Base-by-base conservation (phyloP, 768 basidiomycete genomes). In the Ramaria sp. region DNA sequence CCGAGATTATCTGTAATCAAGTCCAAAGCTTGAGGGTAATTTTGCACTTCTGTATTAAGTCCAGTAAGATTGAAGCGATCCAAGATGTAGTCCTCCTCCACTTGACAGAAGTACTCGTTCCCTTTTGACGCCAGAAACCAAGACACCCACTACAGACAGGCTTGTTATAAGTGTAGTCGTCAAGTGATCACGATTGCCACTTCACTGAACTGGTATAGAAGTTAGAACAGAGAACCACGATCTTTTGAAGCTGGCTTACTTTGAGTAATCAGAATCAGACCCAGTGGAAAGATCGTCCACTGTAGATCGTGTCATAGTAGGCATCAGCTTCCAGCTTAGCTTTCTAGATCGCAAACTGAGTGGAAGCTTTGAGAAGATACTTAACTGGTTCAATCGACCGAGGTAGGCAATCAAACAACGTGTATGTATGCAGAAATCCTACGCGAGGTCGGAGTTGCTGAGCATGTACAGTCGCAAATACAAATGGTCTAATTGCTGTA, bases 81-180 rank as follows among this genome's bases (percentile, higher is more conserved):
- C 54, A 96, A 77, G 63, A 99, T 97, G 67, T 97, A 98, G 69
- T 98, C 95, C 65, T 98, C 96, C 66, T 97, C 96, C 58, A 98
- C 92, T 73, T 98, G 94, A 68, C 95, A 96, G 64, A 97, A 98
- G 73, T 99, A 99, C 72, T 99, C 96, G 67, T 99, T 98, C 56
- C 96, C 94, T 67, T 96, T 96, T 18, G 91, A 93, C 20, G 90
- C 89, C 5, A 97, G 74, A 64, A 97, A 96, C 93, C 93, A 97
- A 3, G 92, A 91, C 61, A 95, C 94, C 93, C 93, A 97, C 90
- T 94, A 37, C 18, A 47, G 8, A 12, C 12, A 42, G 48, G 22
- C 20, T 44, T 45, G 42, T 43, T 52, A 20, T 45, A 59, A 22
- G 42, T 24, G 28, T 50, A 16, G 2, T 51, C 62, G 20, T 53